Conservation (phyloP, 2,329 filamentous ascomycete genomes). For the Graphilbum ipis-grandicollis region DNA sequence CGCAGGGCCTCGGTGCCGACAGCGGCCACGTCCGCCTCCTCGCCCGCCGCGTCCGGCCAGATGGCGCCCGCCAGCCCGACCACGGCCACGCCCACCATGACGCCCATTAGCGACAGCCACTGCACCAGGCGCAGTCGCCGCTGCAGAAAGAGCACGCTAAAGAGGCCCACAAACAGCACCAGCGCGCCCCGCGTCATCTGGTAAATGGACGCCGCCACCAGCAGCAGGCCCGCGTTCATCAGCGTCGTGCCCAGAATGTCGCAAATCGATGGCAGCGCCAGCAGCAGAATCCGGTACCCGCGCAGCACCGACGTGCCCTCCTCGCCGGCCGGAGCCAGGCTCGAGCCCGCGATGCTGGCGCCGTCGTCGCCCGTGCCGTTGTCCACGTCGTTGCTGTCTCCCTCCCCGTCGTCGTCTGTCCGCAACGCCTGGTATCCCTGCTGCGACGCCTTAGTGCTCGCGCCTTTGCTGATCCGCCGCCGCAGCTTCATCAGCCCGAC, state of each 20-base stretch:
- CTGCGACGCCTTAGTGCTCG: not conserved
- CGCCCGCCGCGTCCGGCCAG: constrained; percentile 37
- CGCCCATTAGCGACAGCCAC: constrained; percentile 75
- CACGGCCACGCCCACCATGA: constrained; percentile 73
- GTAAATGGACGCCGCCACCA: constrained; percentile 91
- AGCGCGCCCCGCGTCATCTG: constrained; percentile 96
- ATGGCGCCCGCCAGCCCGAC: constrained; percentile 82
- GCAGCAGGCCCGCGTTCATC: constrained; percentile 89
- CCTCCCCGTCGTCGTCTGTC: constrained; percentile 18
- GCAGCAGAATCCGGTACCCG: constrained; percentile 54
- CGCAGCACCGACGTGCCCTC: constrained; percentile 41
- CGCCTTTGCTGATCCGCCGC: constrained; percentile 30
- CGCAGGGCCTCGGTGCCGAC: constrained; percentile 33
- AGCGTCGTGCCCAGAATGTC: constrained; percentile 91
- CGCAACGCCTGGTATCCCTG: constrained; percentile 51
- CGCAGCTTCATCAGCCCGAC: constrained; percentile 54
- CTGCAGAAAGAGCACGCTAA: constrained; percentile 80
- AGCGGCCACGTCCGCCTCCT: constrained; percentile 13
- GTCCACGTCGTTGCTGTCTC: constrained; percentile 19
- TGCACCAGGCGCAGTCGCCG: constrained; percentile 73
- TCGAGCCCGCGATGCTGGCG: constrained; percentile 13
- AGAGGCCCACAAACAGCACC: constrained; percentile 87
- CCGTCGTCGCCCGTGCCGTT: constrained; percentile 24
- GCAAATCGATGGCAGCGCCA: constrained; percentile 77
- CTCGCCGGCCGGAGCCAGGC: constrained; percentile 24